Base-by-base conservation (phyloP, 2,329 filamentous ascomycete species). In the Grosmannia penicillata region DNA sequence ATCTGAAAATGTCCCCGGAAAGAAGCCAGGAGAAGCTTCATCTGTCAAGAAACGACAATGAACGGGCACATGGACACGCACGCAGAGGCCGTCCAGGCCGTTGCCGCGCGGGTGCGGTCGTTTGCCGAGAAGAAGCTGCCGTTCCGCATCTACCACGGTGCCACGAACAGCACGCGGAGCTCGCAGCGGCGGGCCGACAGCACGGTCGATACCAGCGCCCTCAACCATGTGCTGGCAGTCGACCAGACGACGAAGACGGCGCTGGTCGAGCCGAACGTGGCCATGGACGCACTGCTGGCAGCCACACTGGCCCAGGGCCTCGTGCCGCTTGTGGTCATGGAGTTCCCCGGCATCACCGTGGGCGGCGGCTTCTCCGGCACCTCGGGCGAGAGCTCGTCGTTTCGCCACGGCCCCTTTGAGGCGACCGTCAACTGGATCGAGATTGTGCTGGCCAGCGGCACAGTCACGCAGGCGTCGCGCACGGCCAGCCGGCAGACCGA, bases 91-190 rank as follows among this genome's bases (percentile, higher is more conserved):
- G 65, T 72, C n/a, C 44, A 52, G 15, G 48, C 51, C 38, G 60
- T 72, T 33, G 57, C 66, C 0, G 49, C 53, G 24, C 56, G 61
- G 18, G 57, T 71, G 24, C 54, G 55, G 41, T 49, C 60, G 5
- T 70, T 72, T 46, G 52, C 64, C 37, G 49, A 55, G 3, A 52
- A 48, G 8, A 54, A 59, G 41, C 54, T 62, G 51, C 70, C 77
- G 3, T 86, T 82, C 56, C 69, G 79, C n/a, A 77, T 86, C 51
- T 81, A 75, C 48, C 81, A 86, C 57, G 82, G 82, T 43, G 75
- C 78, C 0, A 85, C 81, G 21, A 85, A 83, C 59, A 82, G 75
- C 56, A 86, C 82, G 27, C 75, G 82, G 8, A 66, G 68, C 21
- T 65, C 65, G 8, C 57, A 61, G 17, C 63, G 64, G 23, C 56